Base-by-base conservation (phyloP, 2,329 filamentous ascomycete species). In the Penicillium decumbens region DNA sequence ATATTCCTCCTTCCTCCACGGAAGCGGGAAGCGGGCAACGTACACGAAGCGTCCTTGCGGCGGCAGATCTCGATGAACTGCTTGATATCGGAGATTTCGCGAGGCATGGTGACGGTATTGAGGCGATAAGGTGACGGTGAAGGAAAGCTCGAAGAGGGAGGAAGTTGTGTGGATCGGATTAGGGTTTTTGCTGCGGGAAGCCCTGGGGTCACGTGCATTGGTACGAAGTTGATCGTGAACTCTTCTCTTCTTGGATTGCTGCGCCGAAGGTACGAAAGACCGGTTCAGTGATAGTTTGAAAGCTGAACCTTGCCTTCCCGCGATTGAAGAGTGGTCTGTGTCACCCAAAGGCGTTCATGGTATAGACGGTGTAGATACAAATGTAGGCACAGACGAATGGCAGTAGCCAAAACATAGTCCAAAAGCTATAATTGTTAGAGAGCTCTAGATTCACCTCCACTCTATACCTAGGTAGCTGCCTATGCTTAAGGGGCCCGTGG, bases 51-150 rank as follows among this genome's bases (percentile, higher is more conserved):
- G 85, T 98, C 95, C 83, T 95, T 95, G 77, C 93, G 88, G 79
- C 92, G 88, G 86, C 89, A 95, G 84, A 98, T 95, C 87, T 97
- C 93, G 78, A 98, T 95, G 89, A 98, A 98, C 84, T 95, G 76
- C 75, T 98, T 97, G 84, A 97, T 97, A 76, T 97, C 93, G 75
- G 85, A 88, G 77, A 96, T 87, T 88, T 97, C 90, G 73, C 84
- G 83, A 85, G 93, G 92, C 93, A 98, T 98, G 78, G 80, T 95
- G 88, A 50, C 58, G 59, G 53, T 56, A 35, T 37, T 57, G 56
- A 54, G 55, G 60, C 51, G 43, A 55, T 58, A 58, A 53, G 45
- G 53, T 59, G 52, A 49, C 48, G 48, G 47, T 43, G 43, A 44
- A 49, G 49, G 54, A 50, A 47, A 59, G 52, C 23, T 53, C 52